These are phyloP conservation scores for Ramularia endophylla DNA, from an alignment of 2,329 filamentous ascomycete genomes.

Conservation along the genomic window DNA sequence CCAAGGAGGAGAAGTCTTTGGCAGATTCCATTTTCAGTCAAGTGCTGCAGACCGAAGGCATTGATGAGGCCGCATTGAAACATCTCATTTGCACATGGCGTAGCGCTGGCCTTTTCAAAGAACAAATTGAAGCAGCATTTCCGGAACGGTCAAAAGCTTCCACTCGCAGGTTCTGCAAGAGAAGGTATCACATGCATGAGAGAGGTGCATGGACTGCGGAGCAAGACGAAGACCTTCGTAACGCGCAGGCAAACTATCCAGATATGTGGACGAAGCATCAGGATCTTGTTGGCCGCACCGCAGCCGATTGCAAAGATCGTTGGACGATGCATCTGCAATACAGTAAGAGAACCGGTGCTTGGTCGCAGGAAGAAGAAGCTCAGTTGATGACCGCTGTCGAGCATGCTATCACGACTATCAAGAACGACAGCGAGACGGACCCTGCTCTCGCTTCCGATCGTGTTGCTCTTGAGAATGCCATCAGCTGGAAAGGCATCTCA, in stretches of 20 bases:
- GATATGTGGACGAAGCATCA: conserved; percentile 59
- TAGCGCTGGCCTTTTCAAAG: conserved; percentile 29
- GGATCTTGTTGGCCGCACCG: conserved; percentile 56
- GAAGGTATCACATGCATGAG: conserved; percentile 59
- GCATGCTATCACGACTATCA: conserved; percentile 47
- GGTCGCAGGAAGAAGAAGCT: conserved; percentile 57
- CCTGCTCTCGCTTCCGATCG: conserved; percentile 29
- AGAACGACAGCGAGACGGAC: conserved; percentile 31
- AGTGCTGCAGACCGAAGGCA: conserved; percentile 10
- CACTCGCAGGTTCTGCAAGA: conserved; percentile 45
- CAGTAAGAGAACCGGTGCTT: conserved; percentile 50
- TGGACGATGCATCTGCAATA: conserved; percentile 63
- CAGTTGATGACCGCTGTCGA: conserved; percentile 49
- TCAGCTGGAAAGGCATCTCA: conserved; percentile 63
- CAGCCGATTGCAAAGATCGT: conserved; percentile 62
- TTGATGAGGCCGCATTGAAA: conserved; percentile 18
- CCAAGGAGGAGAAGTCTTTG: conserved; percentile 20
- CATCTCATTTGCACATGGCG: conserved; percentile 23
- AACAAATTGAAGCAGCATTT: conserved; percentile 23
- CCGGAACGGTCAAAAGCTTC: conserved; percentile 30
- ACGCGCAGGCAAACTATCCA: conserved; percentile 43
- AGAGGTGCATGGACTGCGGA: conserved; percentile 55
- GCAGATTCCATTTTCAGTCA: conserved; percentile 24
- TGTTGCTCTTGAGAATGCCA: conserved; percentile 46
- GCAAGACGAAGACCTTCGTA: conserved; percentile 51